These are phyloP conservation scores for Tricladium varicosporioides DNA, from an alignment of 2,329 filamentous ascomycete genomes.

Conservation along the genomic window DNA sequence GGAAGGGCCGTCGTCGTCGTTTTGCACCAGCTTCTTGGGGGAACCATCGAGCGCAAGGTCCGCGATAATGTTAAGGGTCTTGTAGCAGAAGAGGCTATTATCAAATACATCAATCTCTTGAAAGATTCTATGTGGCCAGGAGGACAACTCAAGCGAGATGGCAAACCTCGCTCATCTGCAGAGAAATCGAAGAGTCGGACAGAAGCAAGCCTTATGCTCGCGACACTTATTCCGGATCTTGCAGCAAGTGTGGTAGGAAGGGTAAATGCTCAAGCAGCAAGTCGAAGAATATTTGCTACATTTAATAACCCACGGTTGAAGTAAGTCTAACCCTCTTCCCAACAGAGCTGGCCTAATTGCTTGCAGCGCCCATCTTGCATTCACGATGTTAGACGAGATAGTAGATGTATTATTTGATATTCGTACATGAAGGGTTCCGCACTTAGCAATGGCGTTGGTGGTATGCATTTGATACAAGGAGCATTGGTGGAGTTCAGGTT, in stretches of 20 bases:
- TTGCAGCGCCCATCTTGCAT: slow-evolving; percentile 35
- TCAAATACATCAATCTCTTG: slow-evolving; percentile 72
- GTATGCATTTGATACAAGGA: slow-evolving; percentile 2
- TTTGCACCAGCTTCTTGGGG: slow-evolving; percentile 89
- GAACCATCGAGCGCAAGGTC: slow-evolving; percentile 93
- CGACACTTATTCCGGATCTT: slow-evolving; percentile 85
- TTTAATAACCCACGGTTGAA: slow-evolving; percentile 90
- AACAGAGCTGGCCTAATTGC: slow-evolving; percentile 11
- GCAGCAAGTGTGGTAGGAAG: slow-evolving; percentile 91
- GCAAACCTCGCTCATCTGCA: slow-evolving; percentile 57
- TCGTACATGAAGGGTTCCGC: slow-evolving; percentile 21
- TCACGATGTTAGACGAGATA: slow-evolving; percentile 37
- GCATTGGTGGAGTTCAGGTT: slow-evolving; percentile 4
- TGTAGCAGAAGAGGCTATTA: slow-evolving; percentile 73
- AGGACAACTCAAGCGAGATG: slow-evolving; percentile 51
- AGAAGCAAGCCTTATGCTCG: slow-evolving; percentile 86
- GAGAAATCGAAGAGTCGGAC: slow-evolving; percentile 80
- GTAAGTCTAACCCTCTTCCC: slow-evolving; percentile 49
- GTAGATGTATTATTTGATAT: slow-evolving; percentile 35
- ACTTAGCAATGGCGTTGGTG: slow-evolving; percentile 30
- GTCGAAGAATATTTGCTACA: slow-evolving; percentile 82
- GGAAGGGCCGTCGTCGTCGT: slow-evolving; percentile 95
- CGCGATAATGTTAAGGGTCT: slow-evolving; percentile 76
- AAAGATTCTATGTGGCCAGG: slow-evolving; percentile 79
- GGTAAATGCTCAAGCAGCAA: slow-evolving; percentile 86